These are phyloP conservation scores for Epicoccum sorghinum DNA, from an alignment of 2,329 filamentous ascomycete genomes.

Conservation along the genomic window DNA sequence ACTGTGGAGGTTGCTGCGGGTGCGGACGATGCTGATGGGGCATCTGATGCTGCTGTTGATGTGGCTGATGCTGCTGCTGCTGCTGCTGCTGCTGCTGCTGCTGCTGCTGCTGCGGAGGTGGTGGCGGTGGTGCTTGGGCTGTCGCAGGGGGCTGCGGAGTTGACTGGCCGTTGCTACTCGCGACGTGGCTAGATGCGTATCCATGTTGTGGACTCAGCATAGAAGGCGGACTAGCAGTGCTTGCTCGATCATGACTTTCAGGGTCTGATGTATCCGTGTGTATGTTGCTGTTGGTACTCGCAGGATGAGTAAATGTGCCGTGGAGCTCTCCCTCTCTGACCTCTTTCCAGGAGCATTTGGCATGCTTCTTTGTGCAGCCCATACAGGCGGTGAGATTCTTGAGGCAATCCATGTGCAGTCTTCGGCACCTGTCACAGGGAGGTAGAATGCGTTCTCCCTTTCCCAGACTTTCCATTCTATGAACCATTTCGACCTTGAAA, in stretches of 20 bases:
- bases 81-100: constrained; percentile 8
- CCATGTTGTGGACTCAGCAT: constrained; percentile 34
- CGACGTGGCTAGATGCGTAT: constrained; percentile 26
- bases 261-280: constrained; percentile 43
- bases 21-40: constrained; percentile 8
- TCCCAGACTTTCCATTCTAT: constrained; percentile 75
- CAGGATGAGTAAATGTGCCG: constrained; percentile 31
- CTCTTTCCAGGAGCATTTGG: constrained; percentile 84
- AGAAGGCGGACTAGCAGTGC: constrained; percentile 36
- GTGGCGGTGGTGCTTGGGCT: not conserved
- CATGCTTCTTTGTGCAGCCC: constrained; percentile 89
- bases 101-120: constrained; percentile 2
- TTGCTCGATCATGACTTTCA: constrained; percentile 35
- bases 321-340: constrained; percentile 74
- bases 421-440: constrained; percentile 81
- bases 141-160: constrained; percentile 25
- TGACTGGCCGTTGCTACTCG: constrained; percentile 25
- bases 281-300: constrained; percentile 31
- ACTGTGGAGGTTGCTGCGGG: constrained; percentile 10
- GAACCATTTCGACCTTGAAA: constrained; percentile 70
- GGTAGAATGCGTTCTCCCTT: constrained; percentile 79
- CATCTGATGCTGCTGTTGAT: constrained; percentile 4
- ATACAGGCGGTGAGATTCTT: constrained; percentile 87
- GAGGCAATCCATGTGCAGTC: constrained; percentile 79
- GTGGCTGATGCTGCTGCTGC: constrained; percentile 5